Evolutionary conservation across 257 asterid species (phyloP).

Genomic region (Lycium ferocissimum): DNA sequence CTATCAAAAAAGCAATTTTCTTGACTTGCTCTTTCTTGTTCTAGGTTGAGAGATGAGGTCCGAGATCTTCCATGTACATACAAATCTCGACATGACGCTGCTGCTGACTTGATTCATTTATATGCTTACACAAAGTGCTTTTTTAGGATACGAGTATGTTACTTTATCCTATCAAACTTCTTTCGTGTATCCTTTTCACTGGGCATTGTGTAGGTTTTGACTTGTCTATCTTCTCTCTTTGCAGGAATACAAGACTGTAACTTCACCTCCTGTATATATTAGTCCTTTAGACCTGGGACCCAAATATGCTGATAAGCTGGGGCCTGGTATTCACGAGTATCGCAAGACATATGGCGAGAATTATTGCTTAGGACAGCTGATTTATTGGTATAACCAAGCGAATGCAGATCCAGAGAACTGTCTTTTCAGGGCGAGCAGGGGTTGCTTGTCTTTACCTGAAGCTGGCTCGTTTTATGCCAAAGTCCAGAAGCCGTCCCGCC

Average conservation of each 20-base stretch:
- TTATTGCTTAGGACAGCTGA: conserved; percentile 92
- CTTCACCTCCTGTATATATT: conserved; percentile 91
- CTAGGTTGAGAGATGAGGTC: conserved; percentile 98
- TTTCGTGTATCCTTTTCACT: neutral
- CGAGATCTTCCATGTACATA: conserved; percentile 88
- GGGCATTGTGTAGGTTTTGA: neutral
- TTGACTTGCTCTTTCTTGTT: conserved; percentile 36
- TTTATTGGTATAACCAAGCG: conserved; percentile 86
- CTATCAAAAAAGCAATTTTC: neutral
- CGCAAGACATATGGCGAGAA: conserved; percentile 86
- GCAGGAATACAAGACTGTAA: conserved; percentile 84
- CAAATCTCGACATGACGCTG: conserved; percentile 96
- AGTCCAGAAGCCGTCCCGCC: conserved; percentile 92
- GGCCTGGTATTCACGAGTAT: conserved; percentile 82
- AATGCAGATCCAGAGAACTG: conserved; percentile 79
- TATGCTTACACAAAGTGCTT: conserved; percentile 87
- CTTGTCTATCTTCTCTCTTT: conserved; percentile 30
- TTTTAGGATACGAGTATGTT: conserved; percentile 77
- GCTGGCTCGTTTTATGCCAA: conserved; percentile 91
- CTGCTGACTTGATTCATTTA: conserved; percentile 96
- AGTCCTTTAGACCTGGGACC: conserved; percentile 97
- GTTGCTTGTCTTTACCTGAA: conserved; percentile 94
- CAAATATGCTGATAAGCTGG: conserved; percentile 82
- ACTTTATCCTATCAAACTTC: conserved; percentile 2
- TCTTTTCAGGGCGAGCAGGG: conserved; percentile 83